Conservation (phyloP, 805 yeast genomes). For the Suhomyces tanzawaensis region DNA sequence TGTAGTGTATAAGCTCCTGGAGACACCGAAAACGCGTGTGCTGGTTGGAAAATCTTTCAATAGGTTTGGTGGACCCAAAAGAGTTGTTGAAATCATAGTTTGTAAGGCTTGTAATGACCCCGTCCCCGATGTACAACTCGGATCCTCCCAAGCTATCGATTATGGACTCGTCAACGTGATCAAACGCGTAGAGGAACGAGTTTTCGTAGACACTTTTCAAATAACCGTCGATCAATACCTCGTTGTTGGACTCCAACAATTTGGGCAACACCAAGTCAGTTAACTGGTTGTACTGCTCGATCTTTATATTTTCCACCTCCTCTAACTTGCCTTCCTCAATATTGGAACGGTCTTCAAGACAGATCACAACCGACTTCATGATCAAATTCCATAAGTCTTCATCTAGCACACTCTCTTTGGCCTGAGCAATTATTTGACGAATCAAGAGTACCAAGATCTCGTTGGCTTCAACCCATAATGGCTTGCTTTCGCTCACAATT, state of each 20-base stretch:
- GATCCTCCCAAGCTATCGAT: background rate
- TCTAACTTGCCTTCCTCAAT: slow-evolving; percentile 4
- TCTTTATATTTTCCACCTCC: slow-evolving; percentile 44
- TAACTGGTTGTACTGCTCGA: slow-evolving; percentile 42
- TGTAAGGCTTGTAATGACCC: slow-evolving; percentile 37
- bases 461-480: slow-evolving; percentile 58
- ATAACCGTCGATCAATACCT: slow-evolving; percentile 38
- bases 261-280: slow-evolving; percentile 42
- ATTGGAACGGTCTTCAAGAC: slow-evolving; percentile 33
- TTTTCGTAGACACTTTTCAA: slow-evolving; percentile 52
- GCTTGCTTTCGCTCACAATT: slow-evolving; percentile 19
- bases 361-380: slow-evolving; percentile 38
- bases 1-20: slow-evolving; percentile 46
- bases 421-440: slow-evolving; percentile 22
- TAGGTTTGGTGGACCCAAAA: slow-evolving; percentile 63
- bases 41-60: slow-evolving; percentile 43
- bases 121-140: slow-evolving; percentile 17
- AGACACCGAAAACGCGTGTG: slow-evolving; percentile 57
- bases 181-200: slow-evolving; percentile 59
- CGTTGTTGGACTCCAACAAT: slow-evolving; percentile 20
- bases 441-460: slow-evolving; percentile 38
- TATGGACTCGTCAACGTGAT: slow-evolving; percentile 45
- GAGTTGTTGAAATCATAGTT: slow-evolving; percentile 45
- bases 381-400: slow-evolving; percentile 41
- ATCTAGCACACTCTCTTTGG: slow-evolving; percentile 3